Evolutionary conservation across 768 basidiomycete genomes (phyloP).

Genomic region (Mycena leptocephala): DNA sequence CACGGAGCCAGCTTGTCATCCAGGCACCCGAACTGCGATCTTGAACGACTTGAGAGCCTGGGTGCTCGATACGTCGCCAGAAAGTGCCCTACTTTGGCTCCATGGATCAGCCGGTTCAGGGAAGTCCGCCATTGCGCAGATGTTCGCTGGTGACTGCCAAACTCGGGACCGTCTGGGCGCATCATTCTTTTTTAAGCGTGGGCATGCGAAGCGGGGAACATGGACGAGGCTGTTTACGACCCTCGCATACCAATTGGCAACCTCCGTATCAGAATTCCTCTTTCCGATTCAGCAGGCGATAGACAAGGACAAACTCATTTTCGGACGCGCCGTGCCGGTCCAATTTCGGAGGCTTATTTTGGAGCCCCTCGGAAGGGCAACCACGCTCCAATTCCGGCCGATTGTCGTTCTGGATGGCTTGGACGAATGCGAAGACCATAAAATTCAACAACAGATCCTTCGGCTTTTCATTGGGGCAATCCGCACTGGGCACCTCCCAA

Average conservation of each 20-base stretch:
- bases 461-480: background rate
- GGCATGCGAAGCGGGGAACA: constrained; percentile 40
- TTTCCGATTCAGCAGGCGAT: constrained; percentile 20
- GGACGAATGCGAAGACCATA: too few relatives aligned
- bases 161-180: background rate
- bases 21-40: too few relatives aligned
- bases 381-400: background rate
- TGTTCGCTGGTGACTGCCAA: background rate
- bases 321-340: background rate
- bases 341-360: constrained; percentile 36
- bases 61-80: too few relatives aligned
- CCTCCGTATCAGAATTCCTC: constrained; percentile 6
- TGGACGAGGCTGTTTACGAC: constrained; percentile 44
- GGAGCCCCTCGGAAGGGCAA: background rate
- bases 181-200: constrained; percentile 46
- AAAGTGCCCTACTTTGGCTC: background rate
- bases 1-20: too few relatives aligned
- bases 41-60: too few relatives aligned
- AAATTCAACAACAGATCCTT: background rate
- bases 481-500: background rate
- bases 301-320: constrained; percentile 26
- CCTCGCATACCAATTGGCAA: constrained; percentile 43
- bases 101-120: background rate
- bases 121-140: background rate
- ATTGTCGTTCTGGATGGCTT: background rate